Percentiles rank a stretch among this genome's conserved stretches.
phyloP scores from a whole-genome alignment of 805 yeast genomes.

The Spathaspora passalidarum region DNA sequence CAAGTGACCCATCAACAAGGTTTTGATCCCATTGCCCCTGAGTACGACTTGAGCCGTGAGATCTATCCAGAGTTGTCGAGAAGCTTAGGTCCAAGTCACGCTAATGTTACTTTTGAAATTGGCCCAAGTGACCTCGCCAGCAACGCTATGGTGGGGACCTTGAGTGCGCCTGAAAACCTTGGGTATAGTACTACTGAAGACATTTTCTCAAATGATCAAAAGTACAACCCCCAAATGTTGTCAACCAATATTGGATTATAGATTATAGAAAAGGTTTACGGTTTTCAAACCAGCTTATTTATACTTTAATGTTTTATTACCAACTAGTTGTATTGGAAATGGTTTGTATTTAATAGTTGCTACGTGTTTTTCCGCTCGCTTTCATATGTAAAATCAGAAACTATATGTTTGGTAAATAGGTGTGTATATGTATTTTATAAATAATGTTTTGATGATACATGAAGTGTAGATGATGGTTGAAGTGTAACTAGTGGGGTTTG shows the following conservation, averaged over 20 bases:
- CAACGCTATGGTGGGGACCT: neutral
- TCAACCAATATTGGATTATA: constrained; percentile 6
- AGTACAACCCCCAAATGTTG: constrained; percentile 1
- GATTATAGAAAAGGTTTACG: neutral
- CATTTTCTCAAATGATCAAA: constrained; percentile 1
- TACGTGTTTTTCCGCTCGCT: neutral
- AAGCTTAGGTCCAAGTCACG: neutral
- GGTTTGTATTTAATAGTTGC: neutral
- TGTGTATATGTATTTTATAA: neutral
- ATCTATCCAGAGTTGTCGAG: neutral
- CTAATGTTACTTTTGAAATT: neutral
- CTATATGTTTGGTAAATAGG: neutral
- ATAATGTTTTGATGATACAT: neutral
- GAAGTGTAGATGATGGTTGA: too few species aligned
- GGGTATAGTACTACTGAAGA: constrained; percentile 1
- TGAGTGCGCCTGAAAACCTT: neutral
- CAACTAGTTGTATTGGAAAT: neutral
- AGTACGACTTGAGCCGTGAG: neutral
- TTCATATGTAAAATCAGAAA: neutral
- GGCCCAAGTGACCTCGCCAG: neutral
- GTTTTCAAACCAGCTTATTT: neutral
- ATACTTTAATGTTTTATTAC: neutral
- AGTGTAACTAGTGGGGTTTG: too few species aligned
- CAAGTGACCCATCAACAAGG: neutral
- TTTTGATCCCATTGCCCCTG: neutral